These are phyloP conservation scores for Gastrolobium bilobum DNA, from an alignment of 306 rosid species.

Conservation along the genomic window DNA sequence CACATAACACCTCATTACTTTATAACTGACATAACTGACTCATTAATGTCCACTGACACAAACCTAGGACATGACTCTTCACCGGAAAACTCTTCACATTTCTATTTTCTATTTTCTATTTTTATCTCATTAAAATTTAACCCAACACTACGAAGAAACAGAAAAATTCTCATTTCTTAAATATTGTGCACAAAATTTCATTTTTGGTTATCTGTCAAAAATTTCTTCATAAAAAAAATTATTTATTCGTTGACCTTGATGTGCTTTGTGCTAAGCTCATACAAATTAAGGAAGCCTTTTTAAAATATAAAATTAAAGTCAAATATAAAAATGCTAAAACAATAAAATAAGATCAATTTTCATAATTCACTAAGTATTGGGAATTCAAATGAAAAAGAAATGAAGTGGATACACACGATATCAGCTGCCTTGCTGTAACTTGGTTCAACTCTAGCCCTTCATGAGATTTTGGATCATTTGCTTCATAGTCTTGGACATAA, in stretches of 20 bases:
- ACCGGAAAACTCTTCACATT: too few relatives aligned
- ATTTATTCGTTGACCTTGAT: neutral
- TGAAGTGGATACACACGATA: slow-evolving; percentile 50
- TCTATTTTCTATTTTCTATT: too few relatives aligned
- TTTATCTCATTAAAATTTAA: too few relatives aligned
- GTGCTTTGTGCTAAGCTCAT: neutral
- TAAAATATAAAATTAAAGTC: neutral
- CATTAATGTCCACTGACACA: too few relatives aligned
- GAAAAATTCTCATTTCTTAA: neutral
- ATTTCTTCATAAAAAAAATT: neutral
- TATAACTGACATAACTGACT: too few relatives aligned
- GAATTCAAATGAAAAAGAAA: neutral
- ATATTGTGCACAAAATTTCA: neutral
- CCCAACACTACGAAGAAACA: too few relatives aligned
- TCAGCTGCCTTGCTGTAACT: slow-evolving; percentile 70
- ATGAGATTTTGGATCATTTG: slow-evolving; percentile 65
- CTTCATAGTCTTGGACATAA: slow-evolving; percentile 70
- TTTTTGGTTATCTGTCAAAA: neutral
- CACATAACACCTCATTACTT: too few relatives aligned
- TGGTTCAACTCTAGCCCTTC: slow-evolving; percentile 66
- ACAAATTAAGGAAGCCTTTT: neutral
- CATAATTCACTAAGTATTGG: too few relatives aligned
- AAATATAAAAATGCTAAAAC: neutral
- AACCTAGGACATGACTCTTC: too few relatives aligned
- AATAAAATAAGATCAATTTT: neutral